A percentile compares a stretch with the other conserved stretches of the same genome.
Conservation (phyloP, 2,329 filamentous ascomycete species). For the Alternaria ventricosa region DNA sequence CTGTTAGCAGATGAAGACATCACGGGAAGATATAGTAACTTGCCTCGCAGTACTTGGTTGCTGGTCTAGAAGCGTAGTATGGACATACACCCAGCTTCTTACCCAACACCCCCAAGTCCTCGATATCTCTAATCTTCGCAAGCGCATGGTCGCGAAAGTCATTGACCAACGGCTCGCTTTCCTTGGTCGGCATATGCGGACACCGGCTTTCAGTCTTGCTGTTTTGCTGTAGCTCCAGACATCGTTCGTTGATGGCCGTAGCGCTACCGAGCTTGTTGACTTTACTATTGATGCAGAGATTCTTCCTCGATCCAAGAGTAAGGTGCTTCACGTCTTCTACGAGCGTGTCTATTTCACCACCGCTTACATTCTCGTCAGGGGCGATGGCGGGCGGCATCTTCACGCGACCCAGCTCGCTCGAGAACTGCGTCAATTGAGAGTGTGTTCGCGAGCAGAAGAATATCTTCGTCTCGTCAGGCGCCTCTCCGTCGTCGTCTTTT, state of each 20-base stretch:
- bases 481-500: slow-evolving; percentile 56
- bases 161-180: slow-evolving; percentile 73
- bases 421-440: slow-evolving; percentile 88
- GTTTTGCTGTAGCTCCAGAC: slow-evolving; percentile 83
- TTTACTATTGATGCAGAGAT: slow-evolving; percentile 85
- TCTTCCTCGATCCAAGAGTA: slow-evolving; percentile 84
- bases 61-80: slow-evolving; percentile 91
- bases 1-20: slow-evolving; percentile 15
- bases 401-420: slow-evolving; percentile 81
- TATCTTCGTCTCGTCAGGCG: slow-evolving; percentile 76
- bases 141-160: slow-evolving; percentile 86
- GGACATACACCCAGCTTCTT: slow-evolving; percentile 83
- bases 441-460: slow-evolving; percentile 94
- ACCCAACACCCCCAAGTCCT: slow-evolving; percentile 82
- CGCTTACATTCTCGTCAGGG: slow-evolving; percentile 22
- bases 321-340: slow-evolving; percentile 77
- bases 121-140: slow-evolving; percentile 88
- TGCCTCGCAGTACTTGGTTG: slow-evolving; percentile 79
- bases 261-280: slow-evolving; percentile 73
- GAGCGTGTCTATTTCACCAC: slow-evolving; percentile 33
- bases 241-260: slow-evolving; percentile 90
- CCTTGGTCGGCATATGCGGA: slow-evolving; percentile 77
- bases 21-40: slow-evolving; percentile 7
- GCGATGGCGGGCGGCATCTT: slow-evolving; percentile 72
- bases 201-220: slow-evolving; percentile 72